These are phyloP conservation scores for Kuraishia capsulata DNA, from an alignment of 805 yeast genomes.

Conservation along the genomic window DNA sequence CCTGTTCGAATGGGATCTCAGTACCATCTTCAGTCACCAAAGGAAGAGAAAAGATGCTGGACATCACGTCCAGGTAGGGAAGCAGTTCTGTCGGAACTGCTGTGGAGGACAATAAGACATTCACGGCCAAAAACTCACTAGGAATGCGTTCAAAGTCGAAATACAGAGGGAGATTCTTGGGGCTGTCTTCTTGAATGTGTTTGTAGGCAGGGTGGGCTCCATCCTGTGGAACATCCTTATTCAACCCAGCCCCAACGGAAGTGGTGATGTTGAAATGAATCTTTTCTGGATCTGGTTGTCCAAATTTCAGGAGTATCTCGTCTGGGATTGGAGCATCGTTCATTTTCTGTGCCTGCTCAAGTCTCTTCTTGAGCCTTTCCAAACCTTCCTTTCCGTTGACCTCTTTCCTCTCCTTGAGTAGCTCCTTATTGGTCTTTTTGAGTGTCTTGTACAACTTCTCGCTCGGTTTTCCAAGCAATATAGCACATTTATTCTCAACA, in stretches of 20 bases:
- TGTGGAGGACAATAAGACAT: conserved; percentile 49
- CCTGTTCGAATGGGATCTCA: conserved; percentile 59
- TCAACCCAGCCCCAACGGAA: conserved; percentile 51
- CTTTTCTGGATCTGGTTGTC: conserved; percentile 64
- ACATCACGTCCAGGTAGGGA: conserved; percentile 55
- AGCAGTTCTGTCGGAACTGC: conserved; percentile 41
- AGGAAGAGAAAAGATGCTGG: conserved; percentile 67
- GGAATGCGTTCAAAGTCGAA: conserved; percentile 72
- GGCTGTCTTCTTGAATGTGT: conserved; percentile 11
- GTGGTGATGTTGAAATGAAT: conserved; percentile 65
- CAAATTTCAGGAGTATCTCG: conserved; percentile 49
- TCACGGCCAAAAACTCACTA: conserved; percentile 70
- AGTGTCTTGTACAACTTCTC: conserved; percentile 40
- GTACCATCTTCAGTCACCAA: conserved; percentile 53
- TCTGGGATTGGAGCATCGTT: conserved; percentile 79
- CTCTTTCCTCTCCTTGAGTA: conserved; percentile 38
- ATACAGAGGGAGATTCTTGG: conserved; percentile 47
- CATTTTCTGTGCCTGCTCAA: conserved; percentile 52
- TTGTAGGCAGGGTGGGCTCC: conserved; percentile 10
- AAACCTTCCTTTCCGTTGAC: conserved; percentile 56
- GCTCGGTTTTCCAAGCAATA: conserved; percentile 70
- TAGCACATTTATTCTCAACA: conserved; percentile 51
- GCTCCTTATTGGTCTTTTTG: conserved; percentile 40
- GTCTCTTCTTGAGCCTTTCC: conserved; percentile 32
- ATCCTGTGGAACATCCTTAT: conserved; percentile 22